phyloP scores from a whole-genome alignment of 768 basidiomycete species.

The Tulasnella sp. region DNA sequence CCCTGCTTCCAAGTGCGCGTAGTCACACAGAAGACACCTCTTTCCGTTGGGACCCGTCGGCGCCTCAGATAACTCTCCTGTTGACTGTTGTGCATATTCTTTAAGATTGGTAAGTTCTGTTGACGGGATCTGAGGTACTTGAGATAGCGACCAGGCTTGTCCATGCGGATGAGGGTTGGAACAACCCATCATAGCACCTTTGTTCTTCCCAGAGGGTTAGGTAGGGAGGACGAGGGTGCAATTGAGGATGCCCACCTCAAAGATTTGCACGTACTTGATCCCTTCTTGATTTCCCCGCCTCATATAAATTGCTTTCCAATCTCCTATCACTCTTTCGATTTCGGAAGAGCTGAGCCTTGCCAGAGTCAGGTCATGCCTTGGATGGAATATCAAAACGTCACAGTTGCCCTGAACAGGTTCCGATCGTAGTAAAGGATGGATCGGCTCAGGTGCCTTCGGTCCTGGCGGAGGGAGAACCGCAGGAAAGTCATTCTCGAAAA shows the following conservation, averaged over 20 bases:
- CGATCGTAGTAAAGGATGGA: constrained; percentile 59
- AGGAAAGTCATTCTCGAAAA: constrained; percentile 79
- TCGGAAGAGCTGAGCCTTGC: constrained; percentile 58
- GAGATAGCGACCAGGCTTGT: constrained; percentile 79
- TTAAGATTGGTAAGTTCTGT: constrained; percentile 60
- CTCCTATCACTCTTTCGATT: constrained; percentile 60
- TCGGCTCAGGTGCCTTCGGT: constrained; percentile 49
- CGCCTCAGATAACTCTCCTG: constrained; percentile 43
- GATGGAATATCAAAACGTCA: constrained; percentile 84
- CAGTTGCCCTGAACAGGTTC: constrained; percentile 78
- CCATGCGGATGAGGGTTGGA: constrained; percentile 94
- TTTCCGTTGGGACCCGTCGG: constrained; percentile 56
- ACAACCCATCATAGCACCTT: constrained; percentile 92
- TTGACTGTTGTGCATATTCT: constrained; percentile 45
- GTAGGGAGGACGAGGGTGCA: neutral
- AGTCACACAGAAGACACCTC: constrained; percentile 76
- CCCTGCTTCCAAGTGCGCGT: constrained; percentile 63
- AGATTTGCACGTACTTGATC: constrained; percentile 81
- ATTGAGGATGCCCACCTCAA: constrained; percentile 57
- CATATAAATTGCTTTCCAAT: constrained; percentile 68
- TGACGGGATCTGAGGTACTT: constrained; percentile 64
- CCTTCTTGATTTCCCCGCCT: constrained; percentile 59
- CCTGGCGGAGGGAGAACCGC: constrained; percentile 65
- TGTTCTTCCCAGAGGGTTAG: constrained; percentile 56
- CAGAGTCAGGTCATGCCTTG: constrained; percentile 79